phyloP scores from a whole-genome alignment of 2,329 filamentous ascomycete species.

The Daldinia sp. region DNA sequence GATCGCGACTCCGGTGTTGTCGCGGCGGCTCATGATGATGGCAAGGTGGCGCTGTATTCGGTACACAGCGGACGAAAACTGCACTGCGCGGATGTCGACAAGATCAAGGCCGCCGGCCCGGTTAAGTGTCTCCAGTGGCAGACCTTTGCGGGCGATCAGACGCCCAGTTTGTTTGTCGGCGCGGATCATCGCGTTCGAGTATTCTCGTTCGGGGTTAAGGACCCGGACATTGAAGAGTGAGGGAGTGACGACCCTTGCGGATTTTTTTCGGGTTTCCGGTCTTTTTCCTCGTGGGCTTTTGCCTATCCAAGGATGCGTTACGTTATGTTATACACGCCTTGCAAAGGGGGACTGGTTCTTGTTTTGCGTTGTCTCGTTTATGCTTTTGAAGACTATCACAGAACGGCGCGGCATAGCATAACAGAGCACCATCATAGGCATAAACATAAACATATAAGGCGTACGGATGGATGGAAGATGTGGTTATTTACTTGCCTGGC shows the following conservation, averaged over 20 bases:
- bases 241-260: too few species aligned
- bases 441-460: too few species aligned
- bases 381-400: not conserved
- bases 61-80: constrained; percentile 55
- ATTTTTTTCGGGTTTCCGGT: not conserved
- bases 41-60: constrained; percentile 59
- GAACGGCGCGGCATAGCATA: not conserved
- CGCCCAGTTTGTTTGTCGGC: constrained; percentile 59
- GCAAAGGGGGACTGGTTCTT: not conserved
- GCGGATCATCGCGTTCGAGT: constrained; percentile 51
- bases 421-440: too few species aligned
- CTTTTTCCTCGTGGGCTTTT: too few species aligned
- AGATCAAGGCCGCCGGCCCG: constrained; percentile 39
- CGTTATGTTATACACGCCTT: not conserved
- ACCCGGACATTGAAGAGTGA: not conserved
- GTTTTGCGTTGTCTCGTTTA: not conserved
- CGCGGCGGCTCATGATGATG: constrained; percentile 63
- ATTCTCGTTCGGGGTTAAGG: constrained; percentile 53
- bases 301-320: too few species aligned
- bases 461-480: not conserved
- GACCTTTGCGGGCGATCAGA: constrained; percentile 53
- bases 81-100: constrained; percentile 34
- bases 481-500: not conserved
- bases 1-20: constrained; percentile 57
- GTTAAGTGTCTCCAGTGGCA: constrained; percentile 57